These are phyloP conservation scores for Agrostemma githago DNA, from an alignment of 148 eudicot genomes.

Conservation along the genomic window DNA sequence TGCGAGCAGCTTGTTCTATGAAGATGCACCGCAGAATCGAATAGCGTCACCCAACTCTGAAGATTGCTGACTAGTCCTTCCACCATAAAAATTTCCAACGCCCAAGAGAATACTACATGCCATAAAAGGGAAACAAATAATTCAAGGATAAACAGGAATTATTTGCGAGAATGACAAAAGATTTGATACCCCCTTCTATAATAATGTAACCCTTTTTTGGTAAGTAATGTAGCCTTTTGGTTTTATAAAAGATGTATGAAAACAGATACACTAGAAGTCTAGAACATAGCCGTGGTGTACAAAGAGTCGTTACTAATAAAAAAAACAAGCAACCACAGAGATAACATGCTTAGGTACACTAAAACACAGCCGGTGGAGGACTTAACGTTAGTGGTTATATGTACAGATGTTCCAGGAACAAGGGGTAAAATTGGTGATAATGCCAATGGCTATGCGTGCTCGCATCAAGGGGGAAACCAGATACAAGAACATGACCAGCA, in stretches of 20 bases:
- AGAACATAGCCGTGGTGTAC: background rate
- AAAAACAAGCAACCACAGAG: background rate
- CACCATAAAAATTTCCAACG: background rate
- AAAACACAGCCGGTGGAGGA: background rate
- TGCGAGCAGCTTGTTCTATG: background rate
- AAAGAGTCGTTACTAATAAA: background rate
- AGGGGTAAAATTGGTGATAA: background rate
- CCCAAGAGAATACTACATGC: background rate
- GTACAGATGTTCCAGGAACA: background rate
- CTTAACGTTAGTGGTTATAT: too few species aligned
- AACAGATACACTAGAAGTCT: background rate
- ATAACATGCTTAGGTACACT: background rate
- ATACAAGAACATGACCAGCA: background rate
- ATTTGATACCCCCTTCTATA: background rate
- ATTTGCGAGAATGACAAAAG: background rate
- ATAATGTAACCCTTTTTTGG: too few species aligned
- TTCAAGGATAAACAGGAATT: background rate
- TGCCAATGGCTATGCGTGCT: background rate
- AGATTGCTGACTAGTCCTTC: background rate
- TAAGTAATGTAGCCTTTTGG: background rate
- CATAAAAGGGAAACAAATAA: background rate
- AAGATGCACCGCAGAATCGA: background rate
- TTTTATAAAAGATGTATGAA: background rate
- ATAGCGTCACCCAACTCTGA: constrained; percentile 2
- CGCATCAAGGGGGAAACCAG: background rate